Conservation (phyloP, 1,139 yeast genomes). For the Protomyces lactucae-debilis region DNA sequence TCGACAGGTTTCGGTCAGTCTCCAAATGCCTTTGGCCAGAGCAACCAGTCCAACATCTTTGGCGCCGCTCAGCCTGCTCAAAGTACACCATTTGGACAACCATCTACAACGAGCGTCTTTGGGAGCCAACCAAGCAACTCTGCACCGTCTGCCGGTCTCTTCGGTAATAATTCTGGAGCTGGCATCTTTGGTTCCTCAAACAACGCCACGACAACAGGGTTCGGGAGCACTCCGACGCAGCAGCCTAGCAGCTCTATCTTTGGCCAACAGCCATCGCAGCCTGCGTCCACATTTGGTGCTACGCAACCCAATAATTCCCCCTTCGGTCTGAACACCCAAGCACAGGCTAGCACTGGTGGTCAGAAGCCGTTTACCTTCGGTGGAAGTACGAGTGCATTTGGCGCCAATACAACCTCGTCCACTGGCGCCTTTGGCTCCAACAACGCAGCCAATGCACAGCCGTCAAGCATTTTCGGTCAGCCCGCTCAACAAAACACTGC, state of each 20-base stretch:
- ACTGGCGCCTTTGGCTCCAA: slow-evolving; percentile 6
- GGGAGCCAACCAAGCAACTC: neutral
- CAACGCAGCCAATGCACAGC: neutral
- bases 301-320: slow-evolving; percentile 30
- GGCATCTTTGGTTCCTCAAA: slow-evolving; percentile 6
- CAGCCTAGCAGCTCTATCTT: slow-evolving; percentile 38
- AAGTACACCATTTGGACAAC: slow-evolving; percentile 9
- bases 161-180: neutral
- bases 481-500: neutral
- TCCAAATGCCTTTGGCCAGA: slow-evolving; percentile 32
- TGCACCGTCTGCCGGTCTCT: neutral
- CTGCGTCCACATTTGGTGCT: slow-evolving; percentile 31
- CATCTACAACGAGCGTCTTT: slow-evolving; percentile 37
- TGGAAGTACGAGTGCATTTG: neutral
- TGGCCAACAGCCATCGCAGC: slow-evolving; percentile 32
- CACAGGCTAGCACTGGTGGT: neutral
- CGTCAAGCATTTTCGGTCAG: neutral
- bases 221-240: slow-evolving; percentile 22
- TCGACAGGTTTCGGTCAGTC: slow-evolving; percentile 27
- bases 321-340: slow-evolving; percentile 32
- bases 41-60: neutral
- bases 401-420: slow-evolving; percentile 3
- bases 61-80: slow-evolving; percentile 15
- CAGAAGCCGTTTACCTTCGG: slow-evolving; percentile 15
- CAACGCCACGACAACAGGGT: slow-evolving; percentile 38